A percentile compares a stretch with the other conserved stretches of the same genome.
Evolutionary conservation across 108 stramenopile species (phyloP).

Genomic region (Phaeodactylum tricornutum): DNA sequence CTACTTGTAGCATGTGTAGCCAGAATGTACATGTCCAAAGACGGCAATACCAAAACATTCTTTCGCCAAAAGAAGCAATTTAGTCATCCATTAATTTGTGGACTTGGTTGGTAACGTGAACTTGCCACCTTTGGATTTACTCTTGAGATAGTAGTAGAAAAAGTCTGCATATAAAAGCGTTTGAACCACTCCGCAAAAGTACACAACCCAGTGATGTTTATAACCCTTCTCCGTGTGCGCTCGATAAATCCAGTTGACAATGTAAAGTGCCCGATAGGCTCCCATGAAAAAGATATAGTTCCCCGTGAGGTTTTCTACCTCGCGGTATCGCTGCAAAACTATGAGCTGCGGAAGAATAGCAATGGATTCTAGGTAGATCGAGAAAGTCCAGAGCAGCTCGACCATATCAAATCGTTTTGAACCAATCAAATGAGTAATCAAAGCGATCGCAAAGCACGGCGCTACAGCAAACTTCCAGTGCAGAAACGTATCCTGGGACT

Average conservation of each 20-base stretch:
- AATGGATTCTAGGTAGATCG: slow-evolving; percentile 91
- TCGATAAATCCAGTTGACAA: slow-evolving; percentile 98
- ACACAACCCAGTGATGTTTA: slow-evolving; percentile 90
- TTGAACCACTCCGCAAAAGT: slow-evolving; percentile 91
- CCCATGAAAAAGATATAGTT: slow-evolving; percentile 98
- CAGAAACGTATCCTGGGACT: slow-evolving; percentile 94
- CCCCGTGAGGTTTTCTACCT: slow-evolving; percentile 96
- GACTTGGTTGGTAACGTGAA: slow-evolving; percentile 63
- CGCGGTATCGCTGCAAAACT: slow-evolving; percentile 92
- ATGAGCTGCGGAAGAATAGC: slow-evolving; percentile 97
- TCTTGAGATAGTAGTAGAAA: slow-evolving; percentile 95
- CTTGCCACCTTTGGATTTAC: slow-evolving; percentile 52
- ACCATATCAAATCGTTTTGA: slow-evolving; percentile 26
- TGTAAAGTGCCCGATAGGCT: slow-evolving; percentile 93
- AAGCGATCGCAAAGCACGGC: slow-evolving; percentile 81
- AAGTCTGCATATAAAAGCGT: slow-evolving; percentile 97
- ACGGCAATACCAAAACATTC: not conserved
- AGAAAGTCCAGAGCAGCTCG: slow-evolving; percentile 93
- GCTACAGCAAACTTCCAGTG: slow-evolving; percentile 94
- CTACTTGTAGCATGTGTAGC: too few species aligned
- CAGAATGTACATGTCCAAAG: not conserved
- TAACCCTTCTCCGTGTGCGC: slow-evolving; percentile 82
- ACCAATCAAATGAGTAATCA: slow-evolving; percentile 65
- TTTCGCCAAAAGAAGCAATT: not conserved
- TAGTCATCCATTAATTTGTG: not conserved